These are phyloP conservation scores for Cordyceps javanica DNA, from an alignment of 2,329 filamentous ascomycete species.

Conservation along the genomic window DNA sequence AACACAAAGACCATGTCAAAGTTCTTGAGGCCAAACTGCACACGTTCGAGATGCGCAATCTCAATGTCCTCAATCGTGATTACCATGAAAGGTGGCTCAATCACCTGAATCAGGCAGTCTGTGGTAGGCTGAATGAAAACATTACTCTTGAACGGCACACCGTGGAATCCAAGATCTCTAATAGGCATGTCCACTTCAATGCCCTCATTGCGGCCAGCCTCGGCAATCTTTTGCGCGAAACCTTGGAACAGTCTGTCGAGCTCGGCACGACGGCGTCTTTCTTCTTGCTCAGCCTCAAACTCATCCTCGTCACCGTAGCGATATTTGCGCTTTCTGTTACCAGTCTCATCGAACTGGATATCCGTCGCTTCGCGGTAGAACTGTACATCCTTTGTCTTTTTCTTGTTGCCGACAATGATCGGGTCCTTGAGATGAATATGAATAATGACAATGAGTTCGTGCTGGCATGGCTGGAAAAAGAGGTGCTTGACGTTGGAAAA, in stretches of 20 bases:
- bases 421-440: slow-evolving; percentile 97
- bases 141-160: slow-evolving; percentile 91
- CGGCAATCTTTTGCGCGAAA: slow-evolving; percentile 95
- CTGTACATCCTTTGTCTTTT: slow-evolving; percentile 98
- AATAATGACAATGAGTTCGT: slow-evolving; percentile 95
- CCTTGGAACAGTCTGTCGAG: slow-evolving; percentile 93
- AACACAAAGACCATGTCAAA: slow-evolving; percentile 98
- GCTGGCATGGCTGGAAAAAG: slow-evolving; percentile 96
- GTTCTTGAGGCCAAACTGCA: slow-evolving; percentile 95
- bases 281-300: slow-evolving; percentile 97
- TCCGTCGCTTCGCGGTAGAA: slow-evolving; percentile 98
- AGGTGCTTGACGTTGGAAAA: slow-evolving; percentile 98
- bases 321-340: slow-evolving; percentile 95
- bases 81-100: slow-evolving; percentile 94
- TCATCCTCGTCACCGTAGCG: slow-evolving; percentile 97
- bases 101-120: slow-evolving; percentile 93
- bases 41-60: slow-evolving; percentile 90
- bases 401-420: slow-evolving; percentile 93
- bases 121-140: slow-evolving; percentile 95
- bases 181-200: slow-evolving; percentile 95
- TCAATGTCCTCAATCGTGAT: slow-evolving; percentile 94
- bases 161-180: slow-evolving; percentile 92
- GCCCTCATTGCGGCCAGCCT: slow-evolving; percentile 84
- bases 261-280: slow-evolving; percentile 81
- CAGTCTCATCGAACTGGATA: slow-evolving; percentile 97